Conservation (phyloP, 129 eudicot species). For the Erigeron canadensis region DNA sequence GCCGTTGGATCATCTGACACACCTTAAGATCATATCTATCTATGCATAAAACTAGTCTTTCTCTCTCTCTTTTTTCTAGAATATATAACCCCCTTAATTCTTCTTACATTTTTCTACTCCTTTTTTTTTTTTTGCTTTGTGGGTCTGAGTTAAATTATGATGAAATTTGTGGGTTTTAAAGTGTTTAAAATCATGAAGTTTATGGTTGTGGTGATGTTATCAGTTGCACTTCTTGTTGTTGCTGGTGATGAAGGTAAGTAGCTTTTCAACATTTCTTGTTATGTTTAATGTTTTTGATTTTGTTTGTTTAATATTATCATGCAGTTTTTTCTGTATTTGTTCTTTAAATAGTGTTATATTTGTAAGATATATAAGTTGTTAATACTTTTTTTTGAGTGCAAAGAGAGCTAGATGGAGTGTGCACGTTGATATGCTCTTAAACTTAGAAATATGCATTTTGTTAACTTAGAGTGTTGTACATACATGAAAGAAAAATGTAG, state of each 20-base stretch:
- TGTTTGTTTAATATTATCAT: background rate
- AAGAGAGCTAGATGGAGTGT: constrained; percentile 6
- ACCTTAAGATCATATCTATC: background rate
- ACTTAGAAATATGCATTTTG: background rate
- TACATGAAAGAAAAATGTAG: background rate
- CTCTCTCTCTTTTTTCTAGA: constrained; percentile 16
- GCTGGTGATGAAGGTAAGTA: constrained; percentile 38
- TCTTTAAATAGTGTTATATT: constrained; percentile 4
- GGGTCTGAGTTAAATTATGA: constrained; percentile 19
- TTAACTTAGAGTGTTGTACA: background rate
- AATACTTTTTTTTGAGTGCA: background rate
- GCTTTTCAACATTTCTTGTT: constrained; percentile 6
- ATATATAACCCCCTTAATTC: constrained; percentile 30
- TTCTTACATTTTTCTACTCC: constrained; percentile 17
- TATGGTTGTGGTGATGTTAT: constrained; percentile 9
- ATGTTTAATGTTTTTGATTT: background rate
- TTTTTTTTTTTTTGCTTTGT: constrained; percentile 17
- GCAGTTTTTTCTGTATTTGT: background rate
- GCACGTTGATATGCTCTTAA: background rate
- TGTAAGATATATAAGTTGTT: background rate
- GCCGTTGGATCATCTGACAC: constrained; percentile 44
- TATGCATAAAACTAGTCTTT: constrained; percentile 18
- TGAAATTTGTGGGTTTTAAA: constrained; percentile 22
- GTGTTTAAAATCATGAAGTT: constrained; percentile 14
- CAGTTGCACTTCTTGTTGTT: constrained; percentile 16